These are phyloP conservation scores for Penicillium sp. DNA, from an alignment of 2,329 filamentous ascomycete genomes.

Conservation along the genomic window DNA sequence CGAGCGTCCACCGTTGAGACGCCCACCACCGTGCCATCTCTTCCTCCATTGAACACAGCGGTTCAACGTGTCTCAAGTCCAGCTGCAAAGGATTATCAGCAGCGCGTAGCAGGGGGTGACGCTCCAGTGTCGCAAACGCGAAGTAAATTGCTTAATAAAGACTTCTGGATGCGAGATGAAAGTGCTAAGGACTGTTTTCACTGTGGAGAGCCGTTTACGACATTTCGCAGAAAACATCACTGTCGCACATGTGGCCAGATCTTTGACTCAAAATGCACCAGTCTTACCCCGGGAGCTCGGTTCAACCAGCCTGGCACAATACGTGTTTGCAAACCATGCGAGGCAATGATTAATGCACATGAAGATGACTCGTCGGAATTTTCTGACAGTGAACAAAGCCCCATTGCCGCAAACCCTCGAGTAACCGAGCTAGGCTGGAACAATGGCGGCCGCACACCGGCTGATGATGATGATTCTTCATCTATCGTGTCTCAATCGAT, in stretches of 20 bases:
- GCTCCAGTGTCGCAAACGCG: slow-evolving; percentile 58
- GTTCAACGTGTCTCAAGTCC: slow-evolving; percentile 19
- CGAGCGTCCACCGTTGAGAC: slow-evolving; percentile 41
- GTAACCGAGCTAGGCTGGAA: slow-evolving; percentile 54
- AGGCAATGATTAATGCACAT: slow-evolving; percentile 82
- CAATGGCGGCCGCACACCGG: slow-evolving; percentile 40
- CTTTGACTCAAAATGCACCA: slow-evolving; percentile 93
- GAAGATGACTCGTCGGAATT: slow-evolving; percentile 90
- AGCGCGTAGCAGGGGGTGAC: slow-evolving; percentile 17
- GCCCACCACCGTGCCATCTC: slow-evolving; percentile 41
- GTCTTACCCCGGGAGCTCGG: slow-evolving; percentile 75
- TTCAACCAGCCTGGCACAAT: slow-evolving; percentile 83
- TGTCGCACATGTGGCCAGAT: slow-evolving; percentile 95
- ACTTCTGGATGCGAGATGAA: slow-evolving; percentile 99
- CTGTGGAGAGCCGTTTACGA: slow-evolving; percentile 83
- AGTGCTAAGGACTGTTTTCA: slow-evolving; percentile 96
- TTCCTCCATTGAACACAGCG: slow-evolving; percentile 29
- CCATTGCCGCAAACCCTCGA: slow-evolving; percentile 58
- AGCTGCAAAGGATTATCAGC: slow-evolving; percentile 18
- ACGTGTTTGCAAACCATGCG: slow-evolving; percentile 86
- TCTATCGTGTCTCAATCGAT: slow-evolving; percentile 45
- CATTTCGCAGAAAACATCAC: slow-evolving; percentile 93
- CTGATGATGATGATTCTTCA: slow-evolving; percentile 43
- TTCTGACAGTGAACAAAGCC: slow-evolving; percentile 63
- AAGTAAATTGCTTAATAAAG: slow-evolving; percentile 82